Percentiles rank a stretch among this genome's conserved stretches.
Evolutionary conservation across 2,329 filamentous ascomycete species (phyloP).

Genomic region (Cordyceps javanica): DNA sequence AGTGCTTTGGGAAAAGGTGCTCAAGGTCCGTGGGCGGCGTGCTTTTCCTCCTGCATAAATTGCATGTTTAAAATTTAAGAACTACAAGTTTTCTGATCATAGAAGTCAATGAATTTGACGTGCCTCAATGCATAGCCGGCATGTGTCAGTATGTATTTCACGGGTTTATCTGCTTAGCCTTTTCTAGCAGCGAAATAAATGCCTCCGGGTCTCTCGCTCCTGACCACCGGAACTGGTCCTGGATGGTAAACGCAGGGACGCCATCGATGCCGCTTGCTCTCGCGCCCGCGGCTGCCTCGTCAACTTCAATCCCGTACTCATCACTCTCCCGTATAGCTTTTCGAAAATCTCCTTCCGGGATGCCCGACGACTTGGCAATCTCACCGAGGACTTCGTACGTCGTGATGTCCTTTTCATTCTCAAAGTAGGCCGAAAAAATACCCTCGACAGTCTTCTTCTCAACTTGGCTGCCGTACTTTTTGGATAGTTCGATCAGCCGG

Average conservation of each 20-base stretch:
- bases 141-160: too few relatives aligned
- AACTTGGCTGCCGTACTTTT: slow-evolving; percentile 42
- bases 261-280: slow-evolving; percentile 44
- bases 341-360: slow-evolving; percentile 35
- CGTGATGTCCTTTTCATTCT: slow-evolving; percentile 38
- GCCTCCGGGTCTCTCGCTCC: slow-evolving; percentile 62
- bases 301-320: slow-evolving; percentile 40
- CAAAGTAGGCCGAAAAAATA: slow-evolving; percentile 38
- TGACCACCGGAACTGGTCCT: slow-evolving; percentile 58
- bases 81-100: not conserved
- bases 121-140: too few relatives aligned
- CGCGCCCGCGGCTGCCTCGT: slow-evolving; percentile 24
- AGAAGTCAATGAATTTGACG: too few relatives aligned
- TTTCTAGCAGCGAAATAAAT: slow-evolving; percentile 61
- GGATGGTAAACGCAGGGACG: slow-evolving; percentile 68
- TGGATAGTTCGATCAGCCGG: slow-evolving; percentile 40
- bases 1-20: slow-evolving; percentile 33
- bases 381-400: slow-evolving; percentile 30
- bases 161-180: slow-evolving; percentile 32
- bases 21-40: slow-evolving; percentile 27
- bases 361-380: slow-evolving; percentile 34
- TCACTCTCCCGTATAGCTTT: slow-evolving; percentile 35
- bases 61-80: not conserved
- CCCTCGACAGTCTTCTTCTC: slow-evolving; percentile 51
- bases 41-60: not conserved